Evolutionary conservation across 2,329 filamentous ascomycete genomes (phyloP).

Genomic region (Dactylellina haptotyla): DNA sequence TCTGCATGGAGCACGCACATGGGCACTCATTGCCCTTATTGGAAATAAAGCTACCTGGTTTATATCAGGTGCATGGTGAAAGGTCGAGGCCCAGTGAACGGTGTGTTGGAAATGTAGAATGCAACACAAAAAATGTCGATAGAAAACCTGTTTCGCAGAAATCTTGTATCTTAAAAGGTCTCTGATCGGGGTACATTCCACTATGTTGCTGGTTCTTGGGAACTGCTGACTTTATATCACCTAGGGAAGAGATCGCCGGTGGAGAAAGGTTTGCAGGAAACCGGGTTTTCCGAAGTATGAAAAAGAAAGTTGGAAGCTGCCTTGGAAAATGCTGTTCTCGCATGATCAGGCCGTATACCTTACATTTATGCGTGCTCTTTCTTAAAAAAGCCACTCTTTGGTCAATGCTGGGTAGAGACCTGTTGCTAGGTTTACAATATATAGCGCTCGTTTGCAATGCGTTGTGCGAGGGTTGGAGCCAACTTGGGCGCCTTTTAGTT

Average conservation of each 20-base stretch:
- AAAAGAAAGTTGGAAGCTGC: conserved; percentile 7
- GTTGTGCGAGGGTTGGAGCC: conserved; percentile 12
- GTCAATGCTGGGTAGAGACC: background rate
- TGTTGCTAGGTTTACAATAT: background rate
- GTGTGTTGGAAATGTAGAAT: conserved; percentile 54
- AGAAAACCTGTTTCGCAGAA: conserved; percentile 11
- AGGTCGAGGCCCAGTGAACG: conserved; percentile 23
- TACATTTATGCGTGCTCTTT: background rate
- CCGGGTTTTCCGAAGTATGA: background rate
- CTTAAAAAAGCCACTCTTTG: background rate
- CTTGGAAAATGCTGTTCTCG: conserved; percentile 7
- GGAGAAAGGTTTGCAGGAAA: background rate
- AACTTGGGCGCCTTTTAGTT: too few relatives aligned
- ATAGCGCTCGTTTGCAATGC: conserved; percentile 13
- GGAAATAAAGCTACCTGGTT: too few relatives aligned
- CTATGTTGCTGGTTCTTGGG: too few relatives aligned
- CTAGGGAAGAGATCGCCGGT: conserved; percentile 30
- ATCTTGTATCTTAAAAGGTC: background rate
- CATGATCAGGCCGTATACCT: background rate
- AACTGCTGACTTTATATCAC: conserved; percentile 14
- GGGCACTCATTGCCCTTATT: conserved; percentile 23
- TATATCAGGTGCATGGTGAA: conserved; percentile 3
- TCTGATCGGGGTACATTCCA: too few relatives aligned
- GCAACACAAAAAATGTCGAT: conserved; percentile 48
- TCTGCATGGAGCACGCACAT: conserved; percentile 19